Evolutionary conservation across 257 asterid species (phyloP).

Genomic region (Oldenlandia corymbosa): DNA sequence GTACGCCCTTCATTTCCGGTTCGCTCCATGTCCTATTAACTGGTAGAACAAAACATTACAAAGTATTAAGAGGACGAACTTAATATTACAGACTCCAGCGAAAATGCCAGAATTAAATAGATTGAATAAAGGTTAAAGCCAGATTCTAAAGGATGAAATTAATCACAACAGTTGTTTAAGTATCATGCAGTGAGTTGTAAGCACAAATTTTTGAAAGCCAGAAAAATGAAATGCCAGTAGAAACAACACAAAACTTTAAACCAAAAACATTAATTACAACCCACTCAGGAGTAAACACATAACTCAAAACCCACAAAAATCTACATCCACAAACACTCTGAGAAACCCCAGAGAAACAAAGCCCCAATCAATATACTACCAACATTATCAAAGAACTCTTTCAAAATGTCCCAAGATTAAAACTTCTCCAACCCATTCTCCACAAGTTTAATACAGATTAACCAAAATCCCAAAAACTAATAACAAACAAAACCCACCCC

Average conservation of each 20-base stretch:
- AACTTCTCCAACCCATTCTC: not conserved
- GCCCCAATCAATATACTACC: not conserved
- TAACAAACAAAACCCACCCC: not conserved
- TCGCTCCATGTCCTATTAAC: conserved; percentile 72
- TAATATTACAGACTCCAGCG: not conserved
- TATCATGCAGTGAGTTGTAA: not conserved
- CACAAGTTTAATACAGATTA: not conserved
- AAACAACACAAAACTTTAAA: not conserved
- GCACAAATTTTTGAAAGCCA: not conserved
- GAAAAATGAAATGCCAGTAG: not conserved
- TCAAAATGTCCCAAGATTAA: too few species aligned
- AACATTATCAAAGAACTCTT: too few species aligned
- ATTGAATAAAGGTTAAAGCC: not conserved
- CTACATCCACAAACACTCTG: not conserved
- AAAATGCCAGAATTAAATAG: not conserved
- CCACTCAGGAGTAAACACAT: not conserved
- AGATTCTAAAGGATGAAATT: not conserved
- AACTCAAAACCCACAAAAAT: conserved; percentile 1
- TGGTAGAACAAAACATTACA: conserved; percentile 34
- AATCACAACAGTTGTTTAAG: not conserved
- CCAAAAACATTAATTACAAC: not conserved
- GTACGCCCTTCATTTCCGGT: conserved; percentile 54
- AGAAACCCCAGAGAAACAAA: not conserved
- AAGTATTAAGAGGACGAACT: too few species aligned
- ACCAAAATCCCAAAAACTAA: not conserved